A percentile compares a stretch with the other conserved stretches of the same genome.
Conservation (phyloP, 1,139 yeast genomes). For the Candida pseudoviswanathii region DNA sequence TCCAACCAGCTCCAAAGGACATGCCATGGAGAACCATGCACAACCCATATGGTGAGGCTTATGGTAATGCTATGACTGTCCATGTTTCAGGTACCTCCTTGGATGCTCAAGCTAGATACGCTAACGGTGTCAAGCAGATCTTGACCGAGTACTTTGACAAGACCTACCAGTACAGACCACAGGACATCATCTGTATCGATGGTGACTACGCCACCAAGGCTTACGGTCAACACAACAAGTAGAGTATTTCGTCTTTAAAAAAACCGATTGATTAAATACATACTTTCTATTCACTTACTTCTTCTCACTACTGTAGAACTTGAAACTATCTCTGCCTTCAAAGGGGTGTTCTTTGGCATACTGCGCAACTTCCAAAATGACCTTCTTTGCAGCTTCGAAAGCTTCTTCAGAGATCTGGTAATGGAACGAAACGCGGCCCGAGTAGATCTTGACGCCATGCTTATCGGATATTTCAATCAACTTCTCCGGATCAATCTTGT, state of each 20-base stretch:
- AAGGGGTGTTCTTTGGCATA: constrained; percentile 33
- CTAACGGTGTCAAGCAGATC: constrained; percentile 67
- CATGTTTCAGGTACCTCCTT: constrained; percentile 80
- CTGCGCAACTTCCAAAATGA: constrained; percentile 31
- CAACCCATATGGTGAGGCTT: constrained; percentile 57
- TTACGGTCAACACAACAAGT: constrained; percentile 24
- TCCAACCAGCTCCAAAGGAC: constrained; percentile 75
- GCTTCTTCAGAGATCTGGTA: constrained; percentile 40
- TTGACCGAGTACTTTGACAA: constrained; percentile 64
- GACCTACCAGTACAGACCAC: constrained; percentile 67
- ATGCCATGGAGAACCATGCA: constrained; percentile 79
- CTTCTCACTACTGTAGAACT: constrained; percentile 14
- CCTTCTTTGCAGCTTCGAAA: constrained; percentile 30
- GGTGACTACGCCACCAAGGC: constrained; percentile 78
- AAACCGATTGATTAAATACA: no score
- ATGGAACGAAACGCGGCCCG: constrained; percentile 41
- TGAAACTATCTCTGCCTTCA: constrained; percentile 13
- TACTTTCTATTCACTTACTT: constrained; percentile 1
- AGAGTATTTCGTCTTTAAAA: neutral
- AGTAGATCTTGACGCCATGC: constrained; percentile 30
- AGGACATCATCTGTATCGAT: constrained; percentile 69
- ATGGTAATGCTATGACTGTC: constrained; percentile 84
- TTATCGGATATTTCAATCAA: constrained; percentile 28
- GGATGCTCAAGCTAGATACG: constrained; percentile 78
- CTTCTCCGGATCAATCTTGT: constrained; percentile 31